phyloP scores from a whole-genome alignment of 106 monocot species.

The Platanthera guangdongensis region DNA sequence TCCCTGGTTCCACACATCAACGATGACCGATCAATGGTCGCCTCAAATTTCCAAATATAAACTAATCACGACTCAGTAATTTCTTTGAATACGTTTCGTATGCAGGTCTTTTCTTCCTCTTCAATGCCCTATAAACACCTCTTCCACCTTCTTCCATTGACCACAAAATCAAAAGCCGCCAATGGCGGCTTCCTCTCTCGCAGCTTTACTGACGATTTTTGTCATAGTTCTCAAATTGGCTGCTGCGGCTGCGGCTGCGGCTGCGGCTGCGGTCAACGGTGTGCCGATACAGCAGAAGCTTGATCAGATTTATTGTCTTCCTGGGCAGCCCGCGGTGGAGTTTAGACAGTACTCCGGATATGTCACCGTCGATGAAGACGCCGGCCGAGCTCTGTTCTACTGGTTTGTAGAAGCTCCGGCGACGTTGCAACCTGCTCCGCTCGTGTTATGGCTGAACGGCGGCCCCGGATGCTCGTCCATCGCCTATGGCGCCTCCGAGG shows the following conservation, averaged over 20 bases:
- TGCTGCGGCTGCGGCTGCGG: constrained; percentile 3
- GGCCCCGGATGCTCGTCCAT: constrained; percentile 94
- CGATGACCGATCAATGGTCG: not conserved
- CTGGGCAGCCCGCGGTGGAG: constrained; percentile 51
- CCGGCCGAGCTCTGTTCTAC: constrained; percentile 93
- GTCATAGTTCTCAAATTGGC: not conserved
- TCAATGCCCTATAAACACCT: constrained; percentile 6
- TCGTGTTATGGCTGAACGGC: constrained; percentile 95
- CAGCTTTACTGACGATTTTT: not conserved
- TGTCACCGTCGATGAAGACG: constrained; percentile 56
- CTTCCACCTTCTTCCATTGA: not conserved
- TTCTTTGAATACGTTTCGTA: not conserved
- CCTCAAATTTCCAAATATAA: not conserved
- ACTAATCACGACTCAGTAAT: not conserved
- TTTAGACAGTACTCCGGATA: constrained; percentile 89
- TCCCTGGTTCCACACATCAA: not conserved
- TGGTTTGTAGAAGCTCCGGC: constrained; percentile 67
- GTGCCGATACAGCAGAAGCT: constrained; percentile 26
- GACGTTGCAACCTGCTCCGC: constrained; percentile 32
- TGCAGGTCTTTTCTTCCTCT: not conserved
- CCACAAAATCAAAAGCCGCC: constrained; percentile 1
- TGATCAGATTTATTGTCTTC: constrained; percentile 62
- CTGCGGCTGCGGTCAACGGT: not conserved
- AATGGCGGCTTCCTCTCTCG: constrained; percentile 5
- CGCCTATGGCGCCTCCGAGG: constrained; percentile 95